Conservation (phyloP, 2,329 filamentous ascomycete species). For the Ophiocordyceps camponoti-leonardi region DNA sequence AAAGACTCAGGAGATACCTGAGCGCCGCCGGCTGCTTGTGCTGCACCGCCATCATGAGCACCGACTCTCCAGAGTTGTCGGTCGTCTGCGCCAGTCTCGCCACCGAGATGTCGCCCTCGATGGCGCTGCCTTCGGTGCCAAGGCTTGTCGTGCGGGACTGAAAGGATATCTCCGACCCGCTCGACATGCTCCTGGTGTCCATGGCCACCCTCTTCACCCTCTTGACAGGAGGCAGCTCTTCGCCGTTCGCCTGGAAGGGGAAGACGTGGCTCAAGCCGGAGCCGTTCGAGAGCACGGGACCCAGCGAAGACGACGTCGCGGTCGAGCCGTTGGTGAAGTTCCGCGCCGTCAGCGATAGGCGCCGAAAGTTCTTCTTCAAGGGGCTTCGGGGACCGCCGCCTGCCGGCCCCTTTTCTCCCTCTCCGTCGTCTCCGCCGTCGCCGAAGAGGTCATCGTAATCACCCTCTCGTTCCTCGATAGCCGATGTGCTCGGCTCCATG, state of each 20-base stretch:
- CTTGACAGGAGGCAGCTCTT: slow-evolving; percentile 23
- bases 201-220: slow-evolving; percentile 68
- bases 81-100: slow-evolving; percentile 59
- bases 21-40: slow-evolving; percentile 55
- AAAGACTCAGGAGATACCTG: slow-evolving; percentile 60
- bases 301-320: slow-evolving; percentile 15
- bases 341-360: slow-evolving; percentile 26
- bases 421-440: slow-evolving; percentile 13
- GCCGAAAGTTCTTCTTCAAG: slow-evolving; percentile 26
- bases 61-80: slow-evolving; percentile 58
- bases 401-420: slow-evolving; percentile 26
- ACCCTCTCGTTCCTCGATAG: slow-evolving; percentile 29
- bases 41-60: slow-evolving; percentile 75
- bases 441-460: slow-evolving; percentile 27
- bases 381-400: slow-evolving; percentile 7
- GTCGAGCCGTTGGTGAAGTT: slow-evolving; percentile 28
- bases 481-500: slow-evolving; percentile 51
- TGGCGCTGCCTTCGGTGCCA: slow-evolving; percentile 51
- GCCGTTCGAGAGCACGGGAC: slow-evolving; percentile 25
- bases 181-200: slow-evolving; percentile 79
- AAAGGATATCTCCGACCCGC: slow-evolving; percentile 68
- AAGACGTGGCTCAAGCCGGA: slow-evolving; percentile 69
- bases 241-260: slow-evolving; percentile 52
- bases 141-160: slow-evolving; percentile 66
- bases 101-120: slow-evolving; percentile 77